Percentiles rank a stretch among this genome's conserved stretches.
phyloP scores from a whole-genome alignment of 1,139 yeast genomes.

The Suhomyces wounanorum region DNA sequence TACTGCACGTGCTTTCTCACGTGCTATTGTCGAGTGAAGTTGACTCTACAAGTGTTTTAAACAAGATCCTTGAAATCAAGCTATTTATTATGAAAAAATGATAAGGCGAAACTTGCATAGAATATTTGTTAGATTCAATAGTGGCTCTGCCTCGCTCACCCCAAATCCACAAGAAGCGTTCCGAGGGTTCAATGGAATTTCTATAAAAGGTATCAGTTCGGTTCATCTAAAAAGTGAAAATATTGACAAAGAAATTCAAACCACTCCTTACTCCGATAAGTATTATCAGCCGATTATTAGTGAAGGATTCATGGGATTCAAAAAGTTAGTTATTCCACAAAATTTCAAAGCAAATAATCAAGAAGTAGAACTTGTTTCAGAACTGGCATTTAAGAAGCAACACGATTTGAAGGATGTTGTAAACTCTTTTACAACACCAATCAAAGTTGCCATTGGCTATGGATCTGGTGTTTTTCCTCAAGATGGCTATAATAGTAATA shows the following conservation, averaged over 20 bases:
- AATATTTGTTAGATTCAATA: slow-evolving; percentile 10
- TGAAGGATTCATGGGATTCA: slow-evolving; percentile 31
- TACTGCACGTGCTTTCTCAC: background rate
- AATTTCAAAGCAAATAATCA: slow-evolving; percentile 49
- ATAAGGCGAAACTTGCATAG: slow-evolving; percentile 11
- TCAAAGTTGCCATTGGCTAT: slow-evolving; percentile 81
- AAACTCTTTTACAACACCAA: slow-evolving; percentile 65
- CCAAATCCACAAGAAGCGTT: background rate
- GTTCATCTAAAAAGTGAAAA: slow-evolving; percentile 2
- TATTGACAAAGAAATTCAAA: background rate
- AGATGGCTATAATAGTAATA: slow-evolving; percentile 46
- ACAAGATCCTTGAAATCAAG: background rate
- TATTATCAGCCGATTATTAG: slow-evolving; percentile 31
- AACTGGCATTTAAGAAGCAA: slow-evolving; percentile 20
- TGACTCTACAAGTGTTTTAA: background rate
- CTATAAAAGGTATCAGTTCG: slow-evolving; percentile 8
- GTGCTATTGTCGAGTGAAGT: background rate
- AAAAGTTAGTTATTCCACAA: slow-evolving; percentile 27
- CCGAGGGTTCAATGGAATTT: slow-evolving; percentile 3
- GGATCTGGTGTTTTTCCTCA: slow-evolving; percentile 95
- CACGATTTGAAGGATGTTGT: slow-evolving; percentile 52
- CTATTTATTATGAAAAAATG: slow-evolving; percentile 5
- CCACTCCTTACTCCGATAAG: slow-evolving; percentile 31
- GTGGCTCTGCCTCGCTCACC: slow-evolving; percentile 1
- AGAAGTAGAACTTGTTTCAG: slow-evolving; percentile 47